Percentiles rank a stretch among this genome's conserved stretches.
Evolutionary conservation across 257 asterid species (phyloP).

Genomic region (Solanum sejunctum): DNA sequence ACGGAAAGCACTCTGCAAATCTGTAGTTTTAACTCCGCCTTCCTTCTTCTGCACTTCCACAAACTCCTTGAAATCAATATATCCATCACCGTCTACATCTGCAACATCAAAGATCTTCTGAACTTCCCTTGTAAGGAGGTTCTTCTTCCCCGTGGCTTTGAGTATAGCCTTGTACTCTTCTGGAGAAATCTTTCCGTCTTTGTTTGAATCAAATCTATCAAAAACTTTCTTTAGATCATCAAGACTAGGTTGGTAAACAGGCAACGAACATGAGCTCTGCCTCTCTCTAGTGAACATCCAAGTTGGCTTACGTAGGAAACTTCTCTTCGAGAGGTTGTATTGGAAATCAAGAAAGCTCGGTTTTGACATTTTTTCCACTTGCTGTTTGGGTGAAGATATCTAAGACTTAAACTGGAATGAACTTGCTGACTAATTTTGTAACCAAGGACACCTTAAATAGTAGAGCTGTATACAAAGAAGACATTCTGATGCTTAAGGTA

Average conservation of each 20-base stretch:
- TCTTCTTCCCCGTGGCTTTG: slow-evolving; percentile 46
- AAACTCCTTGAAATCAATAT: slow-evolving; percentile 72
- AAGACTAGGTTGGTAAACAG: slow-evolving; percentile 30
- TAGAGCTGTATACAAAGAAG: neutral
- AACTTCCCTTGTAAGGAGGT: slow-evolving; percentile 40
- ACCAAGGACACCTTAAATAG: slow-evolving; percentile 1
- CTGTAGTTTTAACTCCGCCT: slow-evolving; percentile 52
- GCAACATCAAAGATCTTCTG: slow-evolving; percentile 70
- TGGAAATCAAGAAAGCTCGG: slow-evolving; percentile 55
- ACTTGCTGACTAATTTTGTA: neutral
- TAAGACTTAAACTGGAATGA: neutral
- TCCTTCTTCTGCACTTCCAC: slow-evolving; percentile 68
- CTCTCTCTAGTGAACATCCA: slow-evolving; percentile 36
- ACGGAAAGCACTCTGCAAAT: slow-evolving; percentile 57
- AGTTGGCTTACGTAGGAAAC: slow-evolving; percentile 52
- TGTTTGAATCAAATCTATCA: slow-evolving; percentile 55
- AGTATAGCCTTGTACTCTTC: slow-evolving; percentile 65
- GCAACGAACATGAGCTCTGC: slow-evolving; percentile 31
- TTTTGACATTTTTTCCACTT: slow-evolving; percentile 26
- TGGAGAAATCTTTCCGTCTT: slow-evolving; percentile 75
- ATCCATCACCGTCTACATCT: slow-evolving; percentile 72
- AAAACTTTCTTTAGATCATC: slow-evolving; percentile 63
- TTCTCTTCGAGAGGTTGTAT: slow-evolving; percentile 53
- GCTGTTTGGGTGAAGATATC: neutral
- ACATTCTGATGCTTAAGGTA: slow-evolving; percentile 21